Evolutionary conservation across 139 green algal genomes (phyloP).

Genomic region (Choricystis sp.): DNA sequence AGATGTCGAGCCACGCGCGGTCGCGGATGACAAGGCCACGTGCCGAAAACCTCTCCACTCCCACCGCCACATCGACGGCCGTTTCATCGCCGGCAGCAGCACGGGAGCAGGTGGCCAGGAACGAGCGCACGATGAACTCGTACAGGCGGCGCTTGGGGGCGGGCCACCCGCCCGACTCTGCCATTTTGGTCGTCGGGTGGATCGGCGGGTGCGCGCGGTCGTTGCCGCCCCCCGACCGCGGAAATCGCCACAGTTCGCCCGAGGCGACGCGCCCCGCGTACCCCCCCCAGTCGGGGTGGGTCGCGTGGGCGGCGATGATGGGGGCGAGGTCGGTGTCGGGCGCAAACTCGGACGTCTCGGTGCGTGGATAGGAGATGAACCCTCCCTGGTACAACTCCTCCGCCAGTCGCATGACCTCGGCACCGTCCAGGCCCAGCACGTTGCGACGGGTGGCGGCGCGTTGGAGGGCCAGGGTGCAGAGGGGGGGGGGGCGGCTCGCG

Average conservation of each 20-base stretch:
- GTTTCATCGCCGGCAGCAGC: slow-evolving; percentile 82
- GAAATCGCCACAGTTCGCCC: slow-evolving; percentile 9
- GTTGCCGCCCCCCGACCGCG: slow-evolving; percentile 56
- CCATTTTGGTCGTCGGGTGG: slow-evolving; percentile 57
- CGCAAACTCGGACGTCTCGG: slow-evolving; percentile 83
- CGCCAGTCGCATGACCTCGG: slow-evolving; percentile 82
- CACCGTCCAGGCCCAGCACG: slow-evolving; percentile 55
- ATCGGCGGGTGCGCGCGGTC: slow-evolving; percentile 85
- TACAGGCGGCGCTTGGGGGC: slow-evolving; percentile 69
- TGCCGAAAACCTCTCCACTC: slow-evolving; percentile 17
- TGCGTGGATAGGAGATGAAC: slow-evolving; percentile 91
- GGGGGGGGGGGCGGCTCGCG: slow-evolving; percentile 57
- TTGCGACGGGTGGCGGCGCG: slow-evolving; percentile 52
- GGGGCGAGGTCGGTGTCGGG: slow-evolving; percentile 44
- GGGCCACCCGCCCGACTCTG: slow-evolving; percentile 16
- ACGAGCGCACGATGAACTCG: slow-evolving; percentile 86
- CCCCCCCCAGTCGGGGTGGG: slow-evolving; percentile 16
- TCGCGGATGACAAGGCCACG: slow-evolving; percentile 81
- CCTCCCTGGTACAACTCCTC: slow-evolving; percentile 95
- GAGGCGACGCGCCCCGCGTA: slow-evolving; percentile 16
- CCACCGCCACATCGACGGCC: slow-evolving; percentile 48
- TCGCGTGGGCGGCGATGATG: not conserved
- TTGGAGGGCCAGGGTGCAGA: slow-evolving; percentile 92
- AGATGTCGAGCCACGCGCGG: slow-evolving; percentile 93
- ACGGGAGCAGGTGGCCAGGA: slow-evolving; percentile 80